These are phyloP conservation scores for Petunia hybrid DNA, from an alignment of 305 asterid species.

Conservation along the genomic window DNA sequence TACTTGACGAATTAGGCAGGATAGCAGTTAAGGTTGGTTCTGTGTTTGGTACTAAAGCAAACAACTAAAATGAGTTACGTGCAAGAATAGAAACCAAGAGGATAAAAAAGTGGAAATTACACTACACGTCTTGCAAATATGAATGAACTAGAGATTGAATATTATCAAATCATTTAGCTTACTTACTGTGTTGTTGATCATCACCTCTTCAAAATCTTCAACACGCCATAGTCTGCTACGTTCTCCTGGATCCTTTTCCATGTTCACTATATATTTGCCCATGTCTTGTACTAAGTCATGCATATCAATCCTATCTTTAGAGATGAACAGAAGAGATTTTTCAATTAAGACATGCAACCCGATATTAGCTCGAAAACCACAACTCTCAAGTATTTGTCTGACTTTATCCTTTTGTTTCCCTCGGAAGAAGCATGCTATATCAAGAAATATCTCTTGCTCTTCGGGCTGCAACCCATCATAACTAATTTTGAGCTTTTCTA, in stretches of 20 bases:
- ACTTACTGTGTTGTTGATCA: not conserved
- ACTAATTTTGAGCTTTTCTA: not conserved
- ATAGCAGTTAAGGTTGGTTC: no score
- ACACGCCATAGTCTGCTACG: not conserved
- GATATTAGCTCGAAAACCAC: not conserved
- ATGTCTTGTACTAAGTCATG: not conserved
- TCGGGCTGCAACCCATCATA: not conserved
- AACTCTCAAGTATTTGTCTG: not conserved
- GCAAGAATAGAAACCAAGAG: no score
- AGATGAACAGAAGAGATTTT: not conserved
- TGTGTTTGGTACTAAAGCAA: no score
- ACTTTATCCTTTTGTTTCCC: not conserved
- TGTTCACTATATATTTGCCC: not conserved
- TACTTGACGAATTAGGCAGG: no score
- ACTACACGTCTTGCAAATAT: no score
- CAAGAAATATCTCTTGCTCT: not conserved
- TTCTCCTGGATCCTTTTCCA: not conserved
- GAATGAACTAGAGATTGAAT: not conserved
- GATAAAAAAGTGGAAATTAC: no score
- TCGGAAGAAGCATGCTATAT: not conserved
- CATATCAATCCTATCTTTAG: not conserved
- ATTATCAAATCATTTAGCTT: not conserved
- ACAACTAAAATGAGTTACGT: no score
- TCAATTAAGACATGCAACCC: not conserved
- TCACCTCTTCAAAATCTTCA: not conserved